phyloP scores from a whole-genome alignment of 345 rosid genomes.

The Passiflora organensis region DNA sequence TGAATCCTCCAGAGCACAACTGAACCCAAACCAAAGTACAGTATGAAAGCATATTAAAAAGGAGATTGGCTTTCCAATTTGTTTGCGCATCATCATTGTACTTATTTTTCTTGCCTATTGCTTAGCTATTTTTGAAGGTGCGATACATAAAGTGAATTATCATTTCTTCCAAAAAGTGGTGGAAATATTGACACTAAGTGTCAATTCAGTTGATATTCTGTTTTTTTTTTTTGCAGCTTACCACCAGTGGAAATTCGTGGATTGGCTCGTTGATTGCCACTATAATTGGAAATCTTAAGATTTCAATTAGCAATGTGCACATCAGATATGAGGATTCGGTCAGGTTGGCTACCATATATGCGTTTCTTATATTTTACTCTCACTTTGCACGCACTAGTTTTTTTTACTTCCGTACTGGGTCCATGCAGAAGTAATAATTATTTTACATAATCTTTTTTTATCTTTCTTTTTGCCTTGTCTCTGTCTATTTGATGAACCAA shows the following conservation, averaged over 20 bases:
- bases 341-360: conserved; percentile 48
- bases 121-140: too few relatives aligned
- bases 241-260: conserved; percentile 84
- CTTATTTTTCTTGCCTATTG: too few relatives aligned
- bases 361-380: conserved; percentile 4
- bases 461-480: not conserved
- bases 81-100: too few relatives aligned
- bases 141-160: too few relatives aligned
- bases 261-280: conserved; percentile 88
- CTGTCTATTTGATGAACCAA: conserved; percentile 19
- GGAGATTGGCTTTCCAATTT: too few relatives aligned
- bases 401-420: not conserved
- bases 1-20: too few relatives aligned
- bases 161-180: not conserved
- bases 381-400: not conserved
- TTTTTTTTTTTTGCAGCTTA: conserved; percentile 56
- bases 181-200: not conserved
- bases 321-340: conserved; percentile 87
- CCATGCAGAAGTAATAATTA: not conserved
- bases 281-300: conserved; percentile 93
- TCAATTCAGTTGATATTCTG: conserved; percentile 18
- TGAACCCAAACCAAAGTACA: too few relatives aligned
- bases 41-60: too few relatives aligned
- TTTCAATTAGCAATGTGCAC: conserved; percentile 97
- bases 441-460: conserved; percentile 1